Base-by-base conservation (phyloP, 257 asterid species). In the Sherardia arvensis region DNA sequence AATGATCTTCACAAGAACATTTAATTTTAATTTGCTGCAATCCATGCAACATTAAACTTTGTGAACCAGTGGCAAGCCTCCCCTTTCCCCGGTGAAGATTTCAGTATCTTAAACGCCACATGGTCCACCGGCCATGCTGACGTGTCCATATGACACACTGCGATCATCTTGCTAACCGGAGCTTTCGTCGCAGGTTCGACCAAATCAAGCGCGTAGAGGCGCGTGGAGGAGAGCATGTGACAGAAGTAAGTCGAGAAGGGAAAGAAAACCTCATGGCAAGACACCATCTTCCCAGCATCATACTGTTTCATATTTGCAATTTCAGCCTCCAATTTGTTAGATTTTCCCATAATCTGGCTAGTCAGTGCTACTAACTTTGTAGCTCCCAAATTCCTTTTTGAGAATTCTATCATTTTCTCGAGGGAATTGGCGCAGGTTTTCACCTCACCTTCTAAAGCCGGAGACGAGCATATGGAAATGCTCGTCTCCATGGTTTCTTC, bases 211-310 rank as follows among this genome's bases (percentile, higher is more conserved):
- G 61, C 53, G 26, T 76, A 78, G 22, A 81, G 29, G 4, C 49
- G 60, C 4, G 80, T 63, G 1, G 84, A 78, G 3, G 79, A 33
- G 3, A 83, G 55, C 51, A 74, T 54, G 32, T 83, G 88, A 34
- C 86, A 83, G 4, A 70, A 73, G 36, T 78, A 83, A 0, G 82
- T 67, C 0, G 86, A 75, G 29, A 80, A 80, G 0, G 86, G 86
- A 34, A 80, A 68, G 65, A 68, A 76, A 5, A 69, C 66, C 45
- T 78, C 86, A 55, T 83, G 88, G 30, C 88, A 78, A 8, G 84
- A 70, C 15, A 78, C 82, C 0, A 73, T 59, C 38, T 56, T 75
- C 18, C 66, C 38, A 1, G 64, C 27, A n/a, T 28, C 18, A 3
- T 60, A 65, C 27, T 69, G 43, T 18, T 73, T 70, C 0, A 80